phyloP scores from a whole-genome alignment of 1,284 basidiomycete species.

The Ustilago bromivora region DNA sequence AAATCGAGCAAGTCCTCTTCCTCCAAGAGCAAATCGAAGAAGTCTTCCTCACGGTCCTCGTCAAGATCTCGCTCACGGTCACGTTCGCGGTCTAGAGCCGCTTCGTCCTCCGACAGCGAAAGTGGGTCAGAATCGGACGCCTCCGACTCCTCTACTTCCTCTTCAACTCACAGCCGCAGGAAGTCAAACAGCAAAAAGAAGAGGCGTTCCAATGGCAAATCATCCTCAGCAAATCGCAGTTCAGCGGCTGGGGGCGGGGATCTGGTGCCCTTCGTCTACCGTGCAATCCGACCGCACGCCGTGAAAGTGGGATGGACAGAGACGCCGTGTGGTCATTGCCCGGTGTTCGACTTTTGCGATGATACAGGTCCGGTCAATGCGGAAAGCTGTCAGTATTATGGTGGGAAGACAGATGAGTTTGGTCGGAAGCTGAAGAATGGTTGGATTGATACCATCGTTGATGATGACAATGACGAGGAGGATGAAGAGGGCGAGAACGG shows the following conservation, averaged over 20 bases:
- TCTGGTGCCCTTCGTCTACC: conserved; percentile 54
- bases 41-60: conserved; percentile 22
- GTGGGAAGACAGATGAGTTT: conserved; percentile 45
- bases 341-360: conserved; percentile 64
- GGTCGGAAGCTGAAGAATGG: conserved; percentile 44
- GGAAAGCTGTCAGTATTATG: conserved; percentile 59
- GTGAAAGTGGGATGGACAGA: conserved; percentile 60
- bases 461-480: conserved; percentile 38
- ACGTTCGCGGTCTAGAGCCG: conserved; percentile 26
- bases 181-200: conserved; percentile 29
- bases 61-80: conserved; percentile 25
- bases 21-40: conserved; percentile 19
- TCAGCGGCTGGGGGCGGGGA: conserved; percentile 13
- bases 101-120: conserved; percentile 25
- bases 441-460: conserved; percentile 44
- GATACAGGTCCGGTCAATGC: conserved; percentile 63
- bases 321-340: conserved; percentile 61
- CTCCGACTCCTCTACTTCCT: conserved; percentile 16
- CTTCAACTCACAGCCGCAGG: conserved; percentile 27
- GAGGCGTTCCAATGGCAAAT: conserved; percentile 34
- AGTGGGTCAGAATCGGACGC: conserved; percentile 35
- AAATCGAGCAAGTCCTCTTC: conserved; percentile 30
- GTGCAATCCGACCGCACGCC: conserved; percentile 49
- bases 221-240: conserved; percentile 10
- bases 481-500: conserved; percentile 18